phyloP scores from a whole-genome alignment of 1,284 basidiomycete genomes.

The Dichomitus squalens region DNA sequence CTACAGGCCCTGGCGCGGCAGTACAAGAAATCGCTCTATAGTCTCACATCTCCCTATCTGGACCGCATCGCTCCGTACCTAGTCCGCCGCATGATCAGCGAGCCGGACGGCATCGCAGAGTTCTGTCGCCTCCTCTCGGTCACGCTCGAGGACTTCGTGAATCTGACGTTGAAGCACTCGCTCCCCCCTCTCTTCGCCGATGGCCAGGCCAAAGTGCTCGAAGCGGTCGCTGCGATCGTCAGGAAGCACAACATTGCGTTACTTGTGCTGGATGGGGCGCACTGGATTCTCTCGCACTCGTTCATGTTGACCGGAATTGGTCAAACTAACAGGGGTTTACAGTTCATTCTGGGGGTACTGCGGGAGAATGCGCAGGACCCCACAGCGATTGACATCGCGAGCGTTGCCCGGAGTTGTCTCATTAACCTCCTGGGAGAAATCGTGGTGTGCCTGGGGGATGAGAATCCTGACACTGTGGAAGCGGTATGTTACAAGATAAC shows the following conservation, averaged over 20 bases:
- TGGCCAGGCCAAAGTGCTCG: constrained; percentile 50
- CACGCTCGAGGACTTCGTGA: constrained; percentile 64
- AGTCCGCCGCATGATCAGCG: constrained; percentile 57
- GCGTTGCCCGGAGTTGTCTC: constrained; percentile 64
- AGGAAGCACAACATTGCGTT: constrained; percentile 48
- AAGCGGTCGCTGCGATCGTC: constrained; percentile 39
- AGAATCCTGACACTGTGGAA: constrained; percentile 46
- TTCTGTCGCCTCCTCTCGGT: constrained; percentile 64
- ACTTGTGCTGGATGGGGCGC: constrained; percentile 63
- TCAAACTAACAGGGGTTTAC: constrained; percentile 57
- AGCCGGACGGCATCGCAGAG: constrained; percentile 63
- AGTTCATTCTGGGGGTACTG: constrained; percentile 63
- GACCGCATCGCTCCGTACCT: constrained; percentile 70
- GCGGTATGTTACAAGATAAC: constrained; percentile 40
- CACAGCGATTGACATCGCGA: constrained; percentile 48
- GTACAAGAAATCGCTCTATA: constrained; percentile 69
- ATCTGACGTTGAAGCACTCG: constrained; percentile 63
- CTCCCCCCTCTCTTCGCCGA: constrained; percentile 74
- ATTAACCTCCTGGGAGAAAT: constrained; percentile 73
- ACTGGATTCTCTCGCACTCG: constrained; percentile 72
- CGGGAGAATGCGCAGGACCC: constrained; percentile 38
- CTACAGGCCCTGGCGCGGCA: constrained; percentile 59
- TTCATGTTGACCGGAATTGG: constrained; percentile 61
- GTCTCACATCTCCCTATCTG: constrained; percentile 72
- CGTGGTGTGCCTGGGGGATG: constrained; percentile 77